phyloP scores from a whole-genome alignment of 352 stramenopile species.

The Globisporangium paroecandrum region DNA sequence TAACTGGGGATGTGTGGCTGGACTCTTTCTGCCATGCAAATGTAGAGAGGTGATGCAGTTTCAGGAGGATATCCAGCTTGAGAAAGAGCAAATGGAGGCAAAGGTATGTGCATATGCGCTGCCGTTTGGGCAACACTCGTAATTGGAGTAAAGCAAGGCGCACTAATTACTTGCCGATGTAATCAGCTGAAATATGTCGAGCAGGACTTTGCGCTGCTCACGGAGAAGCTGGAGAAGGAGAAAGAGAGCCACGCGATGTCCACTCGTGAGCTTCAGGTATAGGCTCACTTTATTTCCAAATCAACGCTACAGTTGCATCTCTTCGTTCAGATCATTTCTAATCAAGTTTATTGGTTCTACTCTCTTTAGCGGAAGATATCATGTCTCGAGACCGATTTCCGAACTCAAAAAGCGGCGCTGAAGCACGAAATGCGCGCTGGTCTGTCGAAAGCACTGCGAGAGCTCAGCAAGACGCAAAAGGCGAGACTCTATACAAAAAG shows the following conservation, averaged over 20 bases:
- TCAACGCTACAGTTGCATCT: neutral
- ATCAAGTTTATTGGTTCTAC: neutral
- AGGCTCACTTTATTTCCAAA: neutral
- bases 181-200: constrained; percentile 67
- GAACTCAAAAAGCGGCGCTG: constrained; percentile 30
- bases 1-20: neutral
- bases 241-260: constrained; percentile 42
- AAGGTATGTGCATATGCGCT: constrained; percentile 34
- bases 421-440: constrained; percentile 51
- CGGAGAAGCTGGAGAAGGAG: constrained; percentile 61
- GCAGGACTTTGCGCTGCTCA: constrained; percentile 45
- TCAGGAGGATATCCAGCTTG: constrained; percentile 65
- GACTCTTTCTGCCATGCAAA: neutral
- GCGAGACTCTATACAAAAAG: constrained; percentile 16
- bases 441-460: constrained; percentile 56
- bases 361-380: constrained; percentile 37
- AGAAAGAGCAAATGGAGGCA: constrained; percentile 59
- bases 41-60: constrained; percentile 53
- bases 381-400: constrained; percentile 38
- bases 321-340: neutral
- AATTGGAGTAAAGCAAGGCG: neutral
- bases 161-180: neutral
- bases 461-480: constrained; percentile 65
- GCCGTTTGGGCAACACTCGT: neutral
- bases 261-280: constrained; percentile 49